A percentile compares a stretch with the other conserved stretches of the same genome.
Evolutionary conservation across 2,329 filamentous ascomycete species (phyloP).

Genomic region (Trichophyton mentagrophytes): DNA sequence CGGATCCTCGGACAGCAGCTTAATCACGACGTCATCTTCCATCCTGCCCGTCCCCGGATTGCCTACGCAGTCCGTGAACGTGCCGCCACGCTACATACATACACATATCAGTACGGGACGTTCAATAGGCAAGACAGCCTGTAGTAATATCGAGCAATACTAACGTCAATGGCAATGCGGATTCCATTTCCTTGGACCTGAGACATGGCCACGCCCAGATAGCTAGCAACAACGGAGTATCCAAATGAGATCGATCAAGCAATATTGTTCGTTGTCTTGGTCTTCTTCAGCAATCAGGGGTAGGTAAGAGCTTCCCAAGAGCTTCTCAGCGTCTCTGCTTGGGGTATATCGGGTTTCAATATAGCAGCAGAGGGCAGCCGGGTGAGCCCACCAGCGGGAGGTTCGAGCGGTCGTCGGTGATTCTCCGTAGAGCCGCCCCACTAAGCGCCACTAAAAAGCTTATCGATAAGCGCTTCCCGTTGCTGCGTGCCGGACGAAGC

Average conservation of each 20-base stretch:
- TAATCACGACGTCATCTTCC: conserved; percentile 67
- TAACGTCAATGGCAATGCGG: conserved; percentile 27
- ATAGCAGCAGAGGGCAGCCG: not conserved
- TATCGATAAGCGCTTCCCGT: not conserved
- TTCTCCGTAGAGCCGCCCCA: not conserved
- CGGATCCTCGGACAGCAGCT: conserved; percentile 80
- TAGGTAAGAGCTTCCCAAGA: not conserved
- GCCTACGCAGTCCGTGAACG: conserved; percentile 85
- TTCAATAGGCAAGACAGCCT: conserved; percentile 5
- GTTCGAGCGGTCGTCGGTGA: not conserved
- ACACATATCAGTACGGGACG: conserved; percentile 6
- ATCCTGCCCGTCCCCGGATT: conserved; percentile 57
- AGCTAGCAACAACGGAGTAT: not conserved
- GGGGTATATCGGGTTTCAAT: not conserved
- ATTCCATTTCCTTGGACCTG: conserved; percentile 17
- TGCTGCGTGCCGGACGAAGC: not conserved
- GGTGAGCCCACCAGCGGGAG: not conserved
- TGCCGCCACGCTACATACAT: conserved; percentile 56
- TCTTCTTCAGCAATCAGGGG: not conserved
- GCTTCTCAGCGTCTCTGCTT: not conserved
- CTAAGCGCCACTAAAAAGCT: not conserved
- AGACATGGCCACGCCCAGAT: conserved; percentile 6
- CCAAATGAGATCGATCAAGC: not conserved
- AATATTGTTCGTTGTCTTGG: not conserved
- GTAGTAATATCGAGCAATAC: conserved; percentile 6